phyloP scores from a whole-genome alignment of 2,329 filamentous ascomycete species.

The Botrytis deweyae region DNA sequence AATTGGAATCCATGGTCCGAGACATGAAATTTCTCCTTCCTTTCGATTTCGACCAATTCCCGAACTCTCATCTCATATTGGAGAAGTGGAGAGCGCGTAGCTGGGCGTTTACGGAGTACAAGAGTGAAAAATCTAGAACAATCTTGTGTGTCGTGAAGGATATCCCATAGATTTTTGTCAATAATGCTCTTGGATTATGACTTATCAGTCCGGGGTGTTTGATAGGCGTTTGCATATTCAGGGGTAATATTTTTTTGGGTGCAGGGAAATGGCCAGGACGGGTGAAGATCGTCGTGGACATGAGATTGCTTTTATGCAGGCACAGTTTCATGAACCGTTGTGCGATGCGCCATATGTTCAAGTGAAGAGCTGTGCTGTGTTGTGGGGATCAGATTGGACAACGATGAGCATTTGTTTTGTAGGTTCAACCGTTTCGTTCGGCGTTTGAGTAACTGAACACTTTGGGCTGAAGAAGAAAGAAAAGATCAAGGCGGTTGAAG shows the following conservation, averaged over 20 bases:
- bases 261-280: neutral
- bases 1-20: neutral
- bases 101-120: conserved; percentile 8
- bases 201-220: conserved; percentile 2
- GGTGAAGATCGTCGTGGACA: neutral
- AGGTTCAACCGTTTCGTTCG: neutral
- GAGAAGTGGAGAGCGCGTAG: conserved; percentile 12
- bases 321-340: conserved; percentile 13
- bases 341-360: conserved; percentile 5
- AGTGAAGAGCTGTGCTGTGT: conserved; percentile 3
- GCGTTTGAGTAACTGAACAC: neutral
- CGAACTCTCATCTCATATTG: neutral
- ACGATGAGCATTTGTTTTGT: neutral
- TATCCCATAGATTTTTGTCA: neutral
- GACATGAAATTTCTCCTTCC: neutral
- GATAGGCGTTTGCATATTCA: neutral
- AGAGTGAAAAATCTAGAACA: conserved; percentile 11
- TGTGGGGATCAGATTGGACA: conserved; percentile 2
- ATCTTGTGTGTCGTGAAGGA: neutral
- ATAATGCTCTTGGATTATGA: neutral
- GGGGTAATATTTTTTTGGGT: neutral
- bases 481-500: neutral
- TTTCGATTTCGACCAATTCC: neutral
- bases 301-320: conserved; percentile 10
- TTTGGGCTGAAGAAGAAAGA: neutral